Evolutionary conservation across 306 rosid genomes (phyloP), one percentile per base, ranked within the genome.

Genomic region (Fragaria ananassa): DNA sequence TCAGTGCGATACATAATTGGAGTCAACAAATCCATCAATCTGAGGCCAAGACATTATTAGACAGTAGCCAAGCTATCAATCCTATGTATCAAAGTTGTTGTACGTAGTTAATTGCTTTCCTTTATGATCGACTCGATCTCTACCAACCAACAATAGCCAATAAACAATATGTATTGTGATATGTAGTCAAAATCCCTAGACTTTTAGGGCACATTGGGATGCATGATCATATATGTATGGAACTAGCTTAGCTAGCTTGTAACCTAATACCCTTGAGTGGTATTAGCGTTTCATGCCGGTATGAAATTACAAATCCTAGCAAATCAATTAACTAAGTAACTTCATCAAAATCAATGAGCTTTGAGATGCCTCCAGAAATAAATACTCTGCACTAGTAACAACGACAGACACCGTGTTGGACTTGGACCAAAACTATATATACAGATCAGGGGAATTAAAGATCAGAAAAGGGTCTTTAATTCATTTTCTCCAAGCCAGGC

Each of bases 261-360:
- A 41, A 41, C 44, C 44, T 41, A 19, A 58, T 1, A 3, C 19
- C 14, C 27, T 29, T 29, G n/a, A 29, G 31, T 29, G 23, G 68
- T 62, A 62, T 31, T 31, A 62, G 37, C 31, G 8, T 12, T 27
- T 27, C 66, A 60, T 61, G 68, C 21, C 10, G 13, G 68, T 31
- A 13, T 29, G n/a, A 13, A 31, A 27, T 34, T 15, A 6, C 21
- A 76, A 80, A 45, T 87, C 83, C 86, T 83, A 83, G 82, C 78
- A 15, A 57, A 72, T 23, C 23, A 37, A 56, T 23, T 56, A 12
- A 61, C 3, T 34, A 34, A 17, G 2, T 21, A 27, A 29, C 25
- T 78, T 85, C 74, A 45, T 85, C 87, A 81, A 84, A 86, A 76
- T 86, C 89, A 71, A 83, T 62, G 85, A 71, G 62, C 17, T 18